A percentile compares a stretch with the other conserved stretches of the same genome.
phyloP scores from a whole-genome alignment of 108 stramenopile genomes.

The Seminavis robusta region DNA sequence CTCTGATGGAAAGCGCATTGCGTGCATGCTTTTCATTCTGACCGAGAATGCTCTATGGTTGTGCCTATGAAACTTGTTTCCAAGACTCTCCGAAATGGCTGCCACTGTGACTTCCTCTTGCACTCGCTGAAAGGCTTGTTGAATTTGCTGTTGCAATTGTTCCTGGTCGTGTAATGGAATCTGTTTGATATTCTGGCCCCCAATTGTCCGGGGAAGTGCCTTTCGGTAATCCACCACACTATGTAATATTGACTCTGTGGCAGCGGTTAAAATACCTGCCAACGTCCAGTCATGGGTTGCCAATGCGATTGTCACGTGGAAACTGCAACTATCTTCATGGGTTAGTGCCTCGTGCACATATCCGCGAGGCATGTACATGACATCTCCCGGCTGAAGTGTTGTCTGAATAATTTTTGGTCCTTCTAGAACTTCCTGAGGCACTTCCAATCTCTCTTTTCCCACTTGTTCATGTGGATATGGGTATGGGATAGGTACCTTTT shows the following conservation, averaged over 20 bases:
- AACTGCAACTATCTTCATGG: slow-evolving; percentile 35
- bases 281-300: slow-evolving; percentile 89
- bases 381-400: slow-evolving; percentile 63
- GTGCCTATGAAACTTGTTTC: slow-evolving; percentile 27
- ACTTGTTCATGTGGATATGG: slow-evolving; percentile 85
- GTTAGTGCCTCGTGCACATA: slow-evolving; percentile 79
- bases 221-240: slow-evolving; percentile 33
- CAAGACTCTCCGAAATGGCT: slow-evolving; percentile 15
- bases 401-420: slow-evolving; percentile 38
- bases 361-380: slow-evolving; percentile 85
- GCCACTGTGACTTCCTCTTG: slow-evolving; percentile 30
- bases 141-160: slow-evolving; percentile 25
- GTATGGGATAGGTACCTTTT: slow-evolving; percentile 52
- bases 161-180: slow-evolving; percentile 4
- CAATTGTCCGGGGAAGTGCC: slow-evolving; percentile 37
- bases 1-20: not conserved
- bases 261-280: slow-evolving; percentile 39
- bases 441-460: slow-evolving; percentile 66
- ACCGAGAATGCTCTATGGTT: slow-evolving; percentile 21
- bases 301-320: slow-evolving; percentile 75
- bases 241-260: slow-evolving; percentile 23
- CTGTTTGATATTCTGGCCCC: slow-evolving; percentile 13
- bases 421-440: slow-evolving; percentile 45
- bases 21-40: not conserved
- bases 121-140: slow-evolving; percentile 15